Evolutionary conservation across 73 alveolate species (phyloP), one percentile per base, ranked within the genome.

Genomic region (Effrenium voratum): DNA sequence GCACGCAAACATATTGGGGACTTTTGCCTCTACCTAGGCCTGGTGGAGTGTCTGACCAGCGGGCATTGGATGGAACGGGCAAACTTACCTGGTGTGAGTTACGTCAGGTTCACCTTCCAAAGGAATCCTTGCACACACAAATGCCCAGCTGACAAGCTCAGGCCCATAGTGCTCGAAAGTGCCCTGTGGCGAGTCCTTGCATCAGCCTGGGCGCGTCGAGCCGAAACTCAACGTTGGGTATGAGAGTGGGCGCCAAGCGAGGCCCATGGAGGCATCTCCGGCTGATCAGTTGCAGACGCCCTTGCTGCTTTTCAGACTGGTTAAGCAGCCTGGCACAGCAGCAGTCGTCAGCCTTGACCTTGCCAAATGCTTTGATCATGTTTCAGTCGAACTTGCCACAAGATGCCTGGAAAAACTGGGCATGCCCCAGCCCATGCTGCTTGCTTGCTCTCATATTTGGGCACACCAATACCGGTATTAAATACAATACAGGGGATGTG

Each of bases 281-380:
- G 55, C 26, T 46, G 32, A 49, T 50, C 68, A 38, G 73, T 50
- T 5, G 73, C 30, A 10, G 72, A 46, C 12, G 92, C 73, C 16
- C 50, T 47, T 19, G 72, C 72, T 0, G n/a, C 30, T 28, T 50
- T 81, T 28, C 73, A 81, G 46, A 75, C 59, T 12, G 73, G 47
- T 47, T 34, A 6, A 12, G 73, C 92, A 34, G 72, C 73, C 70
- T 8, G 34, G 40, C 28, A 24, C 90, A 16, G 60, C 68, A 38
- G 63, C 63, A 43, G 40, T 79, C 28, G 90, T 10, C 46, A 22
- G 68, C 43, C 38, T 79, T 2, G 90, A 79, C 43, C 63, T 44
- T 32, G 90, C 59, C 24, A 79, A 79, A 46, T 40, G 68, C 43
- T 79, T 79, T 79, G 90, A 44, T n/a, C 59, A 43, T 8, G 90